Percentiles rank a stretch among this genome's conserved stretches.
phyloP scores from a whole-genome alignment of 2,329 filamentous ascomycete genomes.

The Pseudofabraea citricarpa region DNA sequence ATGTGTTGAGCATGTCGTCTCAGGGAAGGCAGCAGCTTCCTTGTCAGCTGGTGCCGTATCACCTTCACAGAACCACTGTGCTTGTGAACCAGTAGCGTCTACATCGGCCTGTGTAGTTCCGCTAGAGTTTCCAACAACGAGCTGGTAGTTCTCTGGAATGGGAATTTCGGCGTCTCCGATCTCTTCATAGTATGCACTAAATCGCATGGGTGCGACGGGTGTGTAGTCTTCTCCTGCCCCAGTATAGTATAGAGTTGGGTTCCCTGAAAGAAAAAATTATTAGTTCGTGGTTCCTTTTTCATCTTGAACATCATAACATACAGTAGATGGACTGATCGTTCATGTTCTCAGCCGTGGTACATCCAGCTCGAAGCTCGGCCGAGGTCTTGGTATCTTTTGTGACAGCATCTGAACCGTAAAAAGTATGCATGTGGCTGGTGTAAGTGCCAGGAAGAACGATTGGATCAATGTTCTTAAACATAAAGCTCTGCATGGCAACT shows the following conservation, averaged over 20 bases:
- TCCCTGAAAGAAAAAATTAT: constrained; percentile 23
- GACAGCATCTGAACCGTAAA: constrained; percentile 39
- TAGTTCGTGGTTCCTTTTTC: neutral
- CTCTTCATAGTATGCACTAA: constrained; percentile 41
- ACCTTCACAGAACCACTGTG: constrained; percentile 34
- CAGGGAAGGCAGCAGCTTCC: constrained; percentile 26
- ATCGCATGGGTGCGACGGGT: constrained; percentile 31
- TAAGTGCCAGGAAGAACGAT: constrained; percentile 36
- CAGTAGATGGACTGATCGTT: constrained; percentile 43
- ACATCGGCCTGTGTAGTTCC: constrained; percentile 31
- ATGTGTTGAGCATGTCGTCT: constrained; percentile 33
- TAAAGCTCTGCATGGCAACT: constrained; percentile 23
- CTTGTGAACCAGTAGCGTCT: constrained; percentile 22
- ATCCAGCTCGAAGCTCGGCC: constrained; percentile 33
- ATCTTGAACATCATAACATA: constrained; percentile 9
- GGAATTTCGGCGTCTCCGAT: constrained; percentile 37
- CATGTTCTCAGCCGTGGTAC: constrained; percentile 39
- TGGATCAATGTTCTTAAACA: constrained; percentile 41
- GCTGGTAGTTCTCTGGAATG: constrained; percentile 38
- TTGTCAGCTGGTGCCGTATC: constrained; percentile 15
- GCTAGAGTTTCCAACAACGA: constrained; percentile 35
- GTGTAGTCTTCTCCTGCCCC: constrained; percentile 23
- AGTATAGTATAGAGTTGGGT: constrained; percentile 36
- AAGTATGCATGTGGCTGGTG: constrained; percentile 38
- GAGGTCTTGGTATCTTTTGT: constrained; percentile 33